Conservation (phyloP, 2,329 filamentous ascomycete genomes). For the Emydomyces testavorans region DNA sequence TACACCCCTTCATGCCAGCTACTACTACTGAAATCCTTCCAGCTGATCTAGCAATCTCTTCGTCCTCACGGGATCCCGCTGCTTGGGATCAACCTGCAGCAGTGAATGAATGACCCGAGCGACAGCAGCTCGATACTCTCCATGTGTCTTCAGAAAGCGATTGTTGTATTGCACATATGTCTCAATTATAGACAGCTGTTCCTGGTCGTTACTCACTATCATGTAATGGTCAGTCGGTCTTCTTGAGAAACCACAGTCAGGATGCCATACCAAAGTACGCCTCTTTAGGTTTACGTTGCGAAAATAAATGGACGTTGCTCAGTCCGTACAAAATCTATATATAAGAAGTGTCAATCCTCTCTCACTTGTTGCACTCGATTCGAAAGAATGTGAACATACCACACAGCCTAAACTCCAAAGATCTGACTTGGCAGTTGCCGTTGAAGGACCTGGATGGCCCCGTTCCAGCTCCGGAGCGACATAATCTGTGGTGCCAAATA, state of each 20-base stretch:
- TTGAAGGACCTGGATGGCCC: background rate
- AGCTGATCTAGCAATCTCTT: background rate
- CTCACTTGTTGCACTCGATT: background rate
- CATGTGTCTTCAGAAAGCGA: background rate
- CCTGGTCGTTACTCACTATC: background rate
- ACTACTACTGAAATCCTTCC: too few relatives aligned
- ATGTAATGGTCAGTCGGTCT: too few relatives aligned
- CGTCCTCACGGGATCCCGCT: background rate
- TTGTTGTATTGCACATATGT: background rate
- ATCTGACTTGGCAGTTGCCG: constrained; percentile 2
- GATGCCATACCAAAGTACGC: background rate
- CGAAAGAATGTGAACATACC: background rate
- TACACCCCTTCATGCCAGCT: too few relatives aligned
- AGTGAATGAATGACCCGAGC: background rate
- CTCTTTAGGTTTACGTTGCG: background rate
- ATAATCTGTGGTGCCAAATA: background rate
- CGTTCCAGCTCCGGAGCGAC: background rate
- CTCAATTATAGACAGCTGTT: background rate
- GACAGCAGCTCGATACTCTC: background rate
- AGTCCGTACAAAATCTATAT: constrained; percentile 3
- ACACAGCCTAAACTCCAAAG: constrained; percentile 12
- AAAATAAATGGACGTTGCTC: background rate
- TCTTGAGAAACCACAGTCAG: background rate
- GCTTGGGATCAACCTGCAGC: background rate
- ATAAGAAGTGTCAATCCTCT: background rate